Evolutionary conservation across 345 rosid species (phyloP).

Genomic region (Pugionium dolabratum): DNA sequence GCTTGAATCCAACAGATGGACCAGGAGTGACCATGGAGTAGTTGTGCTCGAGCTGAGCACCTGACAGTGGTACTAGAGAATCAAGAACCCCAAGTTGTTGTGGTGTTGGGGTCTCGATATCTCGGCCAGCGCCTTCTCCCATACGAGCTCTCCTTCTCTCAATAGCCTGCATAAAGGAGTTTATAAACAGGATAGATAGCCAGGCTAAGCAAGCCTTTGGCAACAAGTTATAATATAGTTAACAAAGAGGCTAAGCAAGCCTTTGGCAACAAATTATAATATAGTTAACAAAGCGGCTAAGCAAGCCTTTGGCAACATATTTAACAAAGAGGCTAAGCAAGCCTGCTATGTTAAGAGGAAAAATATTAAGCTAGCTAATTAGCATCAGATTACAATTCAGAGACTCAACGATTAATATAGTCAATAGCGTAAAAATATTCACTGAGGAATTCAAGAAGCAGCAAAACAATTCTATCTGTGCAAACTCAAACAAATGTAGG

Average conservation of each 20-base stretch:
- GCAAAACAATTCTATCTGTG: not conserved
- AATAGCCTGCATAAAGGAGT: slow-evolving; percentile 54
- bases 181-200: not conserved
- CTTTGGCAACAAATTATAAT: slow-evolving; percentile 10
- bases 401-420: not conserved
- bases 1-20: slow-evolving; percentile 46
- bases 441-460: not conserved
- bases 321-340: slow-evolving; percentile 25
- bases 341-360: not conserved
- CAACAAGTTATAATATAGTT: slow-evolving; percentile 1
- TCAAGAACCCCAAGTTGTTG: slow-evolving; percentile 42
- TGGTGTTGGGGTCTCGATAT: slow-evolving; percentile 48
- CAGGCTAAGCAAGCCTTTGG: slow-evolving; percentile 31
- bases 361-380: too few species aligned
- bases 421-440: not conserved
- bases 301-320: slow-evolving; percentile 24
- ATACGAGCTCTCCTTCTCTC: slow-evolving; percentile 75
- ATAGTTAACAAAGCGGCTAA: slow-evolving; percentile 24
- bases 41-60: slow-evolving; percentile 49
- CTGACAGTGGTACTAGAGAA: slow-evolving; percentile 45
- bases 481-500: not conserved
- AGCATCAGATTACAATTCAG: too few species aligned
- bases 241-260: slow-evolving; percentile 25
- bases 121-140: slow-evolving; percentile 59
- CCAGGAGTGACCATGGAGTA: slow-evolving; percentile 48